Evolutionary conservation across 805 yeast species (phyloP), one percentile per base, ranked within the genome.

Genomic region (Metschnikowia aberdeeniae): DNA sequence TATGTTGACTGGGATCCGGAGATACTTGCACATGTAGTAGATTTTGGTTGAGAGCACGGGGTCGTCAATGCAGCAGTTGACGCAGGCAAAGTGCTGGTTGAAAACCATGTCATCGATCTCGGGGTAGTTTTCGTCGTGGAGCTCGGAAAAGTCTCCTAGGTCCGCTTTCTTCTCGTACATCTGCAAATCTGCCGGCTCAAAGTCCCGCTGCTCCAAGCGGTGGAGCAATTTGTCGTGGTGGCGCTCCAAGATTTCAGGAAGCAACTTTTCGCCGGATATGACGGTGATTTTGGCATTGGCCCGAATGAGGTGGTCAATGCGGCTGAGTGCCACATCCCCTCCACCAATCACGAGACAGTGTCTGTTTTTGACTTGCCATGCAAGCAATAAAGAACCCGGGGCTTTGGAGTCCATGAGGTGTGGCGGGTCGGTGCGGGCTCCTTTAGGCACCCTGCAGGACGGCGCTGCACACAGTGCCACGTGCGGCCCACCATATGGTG

Each of bases 271-370:
- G 53, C 48, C 82, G 1, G 84, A 63, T 4, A 88, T 70, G 8
- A 87, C 82, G 0, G 89, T 82, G 34, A 87, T 75, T 42, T 70
- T 72, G 8, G 93, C 92, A 52, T 82, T 77, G 0, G 95, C 90
- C 13, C 77, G 76, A 3, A 86, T 60, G 17, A 87, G 68, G 56
- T 84, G 87, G 43, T 75, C 69, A 3, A 86, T 79, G 42, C 96
- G 65, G 13, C 88, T 77, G 9, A 81, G 68, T 0, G 89, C 96
- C 7, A 87, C 95, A 38, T 80, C 84, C 9, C 88, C 87, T 6
- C 84, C 89, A 0, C 95, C 95, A 34, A 86, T 77, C 1, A 86
- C 85, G 8, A 86, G 68, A 12, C 85, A 86, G 53, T 77, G 86
- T 70, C 53, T 69, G 65, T 81, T 67, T 52, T 72, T 76, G 17